Evolutionary conservation across 331 rosid species (phyloP).

Genomic region (Pyrus hybrid): DNA sequence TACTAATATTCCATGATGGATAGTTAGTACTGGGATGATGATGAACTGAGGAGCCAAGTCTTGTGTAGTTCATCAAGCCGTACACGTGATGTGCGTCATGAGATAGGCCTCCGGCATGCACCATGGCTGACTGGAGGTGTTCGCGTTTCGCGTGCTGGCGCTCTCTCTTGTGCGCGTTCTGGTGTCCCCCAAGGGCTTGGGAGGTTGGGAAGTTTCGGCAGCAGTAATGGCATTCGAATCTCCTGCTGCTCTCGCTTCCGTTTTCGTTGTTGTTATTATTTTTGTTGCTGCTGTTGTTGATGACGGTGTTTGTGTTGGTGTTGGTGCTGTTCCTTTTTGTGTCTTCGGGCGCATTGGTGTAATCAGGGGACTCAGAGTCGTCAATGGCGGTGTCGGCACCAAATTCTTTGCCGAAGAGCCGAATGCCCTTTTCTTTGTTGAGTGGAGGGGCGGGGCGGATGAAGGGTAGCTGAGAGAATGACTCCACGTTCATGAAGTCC

Average conservation of each 20-base stretch:
- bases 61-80: conserved; percentile 58
- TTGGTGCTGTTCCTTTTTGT: conserved; percentile 11
- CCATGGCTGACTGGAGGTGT: conserved; percentile 79
- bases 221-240: conserved; percentile 96
- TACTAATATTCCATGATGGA: conserved; percentile 43
- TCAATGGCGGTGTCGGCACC: background rate
- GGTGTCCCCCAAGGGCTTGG: conserved; percentile 97
- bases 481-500: conserved; percentile 93
- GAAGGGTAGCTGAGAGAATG: conserved; percentile 97
- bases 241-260: conserved; percentile 48
- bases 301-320: conserved; percentile 13
- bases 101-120: conserved; percentile 36
- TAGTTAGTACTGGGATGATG: conserved; percentile 23
- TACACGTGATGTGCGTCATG: conserved; percentile 45
- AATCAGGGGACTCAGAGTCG: conserved; percentile 27
- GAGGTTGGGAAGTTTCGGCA: conserved; percentile 95
- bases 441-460: conserved; percentile 71
- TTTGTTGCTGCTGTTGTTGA: conserved; percentile 23
- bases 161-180: conserved; percentile 93
- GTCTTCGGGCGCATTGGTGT: conserved; percentile 23
- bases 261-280: background rate
- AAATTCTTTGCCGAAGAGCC: conserved; percentile 84
- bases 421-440: conserved; percentile 57
- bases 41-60: conserved; percentile 29
- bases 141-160: conserved; percentile 91